Conservation (phyloP, 148 eudicot genomes). For the Nepenthes gracilis region DNA sequence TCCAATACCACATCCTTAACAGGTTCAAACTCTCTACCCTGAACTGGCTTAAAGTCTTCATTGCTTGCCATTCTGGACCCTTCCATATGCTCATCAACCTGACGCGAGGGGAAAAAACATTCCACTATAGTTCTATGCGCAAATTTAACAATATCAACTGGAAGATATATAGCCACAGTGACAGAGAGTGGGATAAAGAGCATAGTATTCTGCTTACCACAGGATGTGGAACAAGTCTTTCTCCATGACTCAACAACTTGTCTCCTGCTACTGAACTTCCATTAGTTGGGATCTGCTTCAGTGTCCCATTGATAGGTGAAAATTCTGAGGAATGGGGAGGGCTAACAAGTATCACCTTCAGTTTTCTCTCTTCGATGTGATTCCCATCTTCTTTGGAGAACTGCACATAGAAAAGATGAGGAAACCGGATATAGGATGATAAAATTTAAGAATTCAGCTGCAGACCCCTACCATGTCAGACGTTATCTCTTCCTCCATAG, state of each 20-base stretch:
- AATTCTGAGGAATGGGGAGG: constrained; percentile 56
- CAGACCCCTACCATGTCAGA: constrained; percentile 45
- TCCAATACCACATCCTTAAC: constrained; percentile 8
- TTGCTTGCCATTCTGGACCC: constrained; percentile 9
- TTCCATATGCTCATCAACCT: constrained; percentile 27
- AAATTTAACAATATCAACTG: not conserved
- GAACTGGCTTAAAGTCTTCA: constrained; percentile 12
- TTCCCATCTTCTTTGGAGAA: constrained; percentile 47
- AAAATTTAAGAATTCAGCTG: not conserved
- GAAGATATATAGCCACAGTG: not conserved
- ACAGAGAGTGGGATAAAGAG: not conserved
- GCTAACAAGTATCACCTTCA: constrained; percentile 57
- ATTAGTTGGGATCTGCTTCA: constrained; percentile 25
- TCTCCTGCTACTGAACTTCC: constrained; percentile 18
- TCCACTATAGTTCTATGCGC: not conserved
- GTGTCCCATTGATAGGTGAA: constrained; percentile 38
- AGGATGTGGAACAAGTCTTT: constrained; percentile 1
- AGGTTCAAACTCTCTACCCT: constrained; percentile 7
- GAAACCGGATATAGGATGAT: not conserved
- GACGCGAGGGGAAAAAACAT: not conserved
- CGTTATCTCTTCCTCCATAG: constrained; percentile 59
- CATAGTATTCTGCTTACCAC: constrained; percentile 8
- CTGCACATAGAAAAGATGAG: constrained; percentile 18
- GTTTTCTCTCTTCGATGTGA: constrained; percentile 63
- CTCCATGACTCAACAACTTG: constrained; percentile 7